Percentiles rank a stretch among this genome's conserved stretches.
phyloP scores from a whole-genome alignment of 805 yeast genomes.

The Zygoascus biomembranicola region DNA sequence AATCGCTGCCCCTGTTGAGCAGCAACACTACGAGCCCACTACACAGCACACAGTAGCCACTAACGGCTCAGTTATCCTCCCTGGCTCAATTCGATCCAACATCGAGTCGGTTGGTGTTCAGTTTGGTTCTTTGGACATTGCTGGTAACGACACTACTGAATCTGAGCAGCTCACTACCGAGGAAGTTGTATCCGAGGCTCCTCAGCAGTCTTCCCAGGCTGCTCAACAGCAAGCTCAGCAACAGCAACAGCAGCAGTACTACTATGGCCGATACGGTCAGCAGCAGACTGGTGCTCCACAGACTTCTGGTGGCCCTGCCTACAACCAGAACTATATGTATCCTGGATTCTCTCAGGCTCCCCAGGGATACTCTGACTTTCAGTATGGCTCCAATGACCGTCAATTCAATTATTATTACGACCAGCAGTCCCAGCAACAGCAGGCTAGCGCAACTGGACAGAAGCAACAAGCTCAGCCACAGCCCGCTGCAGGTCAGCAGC shows the following conservation, averaged over 20 bases:
- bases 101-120: constrained; percentile 48
- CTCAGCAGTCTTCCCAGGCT: constrained; percentile 14
- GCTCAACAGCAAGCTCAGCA: constrained; percentile 15
- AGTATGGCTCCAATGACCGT: constrained; percentile 13
- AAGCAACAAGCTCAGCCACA: constrained; percentile 15
- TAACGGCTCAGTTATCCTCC: constrained; percentile 42
- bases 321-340: constrained; percentile 14
- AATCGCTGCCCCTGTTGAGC: constrained; percentile 8
- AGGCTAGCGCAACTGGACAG: neutral
- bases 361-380: constrained; percentile 14
- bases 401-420: constrained; percentile 16
- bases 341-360: constrained; percentile 14
- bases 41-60: constrained; percentile 13
- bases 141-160: constrained; percentile 29
- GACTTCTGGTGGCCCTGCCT: neutral
- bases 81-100: constrained; percentile 33
- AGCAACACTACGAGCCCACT: constrained; percentile 12
- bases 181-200: constrained; percentile 3
- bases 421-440: constrained; percentile 12
- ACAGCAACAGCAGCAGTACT: constrained; percentile 12
- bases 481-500: constrained; percentile 11
- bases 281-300: constrained; percentile 16
- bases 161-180: constrained; percentile 8
- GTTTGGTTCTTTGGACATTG: constrained; percentile 50
- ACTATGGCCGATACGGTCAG: constrained; percentile 9